Evolutionary conservation across 192 early-diverging fungal species (phyloP), one percentile per base, ranked within the genome.

Genomic region (Chytriomyces hyalinus): DNA sequence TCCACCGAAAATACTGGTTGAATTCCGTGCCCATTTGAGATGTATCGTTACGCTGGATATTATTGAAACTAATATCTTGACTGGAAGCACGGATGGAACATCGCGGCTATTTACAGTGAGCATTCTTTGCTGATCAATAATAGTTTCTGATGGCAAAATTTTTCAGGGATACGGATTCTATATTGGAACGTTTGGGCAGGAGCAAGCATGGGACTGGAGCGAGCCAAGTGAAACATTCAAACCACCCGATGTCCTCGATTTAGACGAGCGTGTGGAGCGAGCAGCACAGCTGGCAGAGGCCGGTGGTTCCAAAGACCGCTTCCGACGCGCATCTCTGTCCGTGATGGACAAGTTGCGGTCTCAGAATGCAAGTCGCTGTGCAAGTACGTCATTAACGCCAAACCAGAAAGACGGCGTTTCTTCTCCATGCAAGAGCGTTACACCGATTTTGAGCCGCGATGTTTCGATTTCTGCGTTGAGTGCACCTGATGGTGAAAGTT

Each of bases 151-250:
- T 20, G 1, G 46, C 6, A 11, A 20, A n/a, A 45, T 49, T 43
- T 49, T 7, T 13, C 15, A 85, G 84, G 46, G 76, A 43, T 20
- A 72, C 22, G 87, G 88, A 5, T 72, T 83, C 43, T 87, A 73
- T 65, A 82, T 89, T 75, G 88, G 88, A 51, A 84, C 82, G 9
- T 83, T 89, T 53, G 88, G 88, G 6, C 86, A 88, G 59, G 68
- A 77, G 13, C 65, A 53, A 26, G 64, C 75, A 7, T 89, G 88
- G 87, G 81, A 89, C 47, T 26, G 84, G 26, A 75, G 46, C 10
- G 71, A 83, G 11, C 81, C 84, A 63, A 36, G 49, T 8, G 53
- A 76, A 28, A 69, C 83, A 1, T 45, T 59, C 6, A 70, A 65
- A 46, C 84, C 84, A 5, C 80, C 78, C 15, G 87, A 83, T 59